Base-by-base conservation (phyloP, 768 basidiomycete species). In the Rhodotorula paludigena region DNA sequence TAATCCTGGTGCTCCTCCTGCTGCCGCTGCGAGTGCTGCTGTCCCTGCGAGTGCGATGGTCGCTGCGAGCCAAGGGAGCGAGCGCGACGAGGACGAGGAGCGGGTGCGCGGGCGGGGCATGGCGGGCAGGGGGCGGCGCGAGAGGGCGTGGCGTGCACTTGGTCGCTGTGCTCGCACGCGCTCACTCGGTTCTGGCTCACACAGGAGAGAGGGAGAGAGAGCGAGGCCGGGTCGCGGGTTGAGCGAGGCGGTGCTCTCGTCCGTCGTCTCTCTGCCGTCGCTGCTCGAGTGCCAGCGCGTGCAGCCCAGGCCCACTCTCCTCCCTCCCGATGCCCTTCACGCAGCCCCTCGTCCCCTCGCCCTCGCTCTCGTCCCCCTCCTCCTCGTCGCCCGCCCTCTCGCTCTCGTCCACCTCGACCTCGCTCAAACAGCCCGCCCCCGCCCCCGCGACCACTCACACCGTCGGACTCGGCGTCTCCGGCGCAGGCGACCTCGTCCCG, bases 391-490 rank as follows among this genome's bases (percentile, higher is more conserved):
- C 33, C 60, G 18, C 44, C 23, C 57, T 47, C 54, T 12, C 39
- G 39, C 11, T 8, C n/a, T 23, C 53, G 30, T 30, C 32, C 23
- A 4, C 33, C 1, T 21, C 59, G 20, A 9, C 56, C 15, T 1
- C 47, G 20, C 16, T 53, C 52, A 23, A 23, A 14, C 16, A 45
- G 25, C 8, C 44, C 8, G 16, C 44, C 16, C 21, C 21, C 12
- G 44, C 44, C 12, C 8, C 44, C 21, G 16, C 16, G 47, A 21
- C 6, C 8, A 49, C 48, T 5, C 42, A 30, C 1, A 16, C 52
- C 20, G 48, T 67, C 30, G 66, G 66, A 12, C 39, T 67, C 8
- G 66, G 66, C 25, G 60, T 62, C 16, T 10, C 51, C 7, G 60
- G 60, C 1, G 66, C 66, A 18, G 60, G 28, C 1, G 35, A 41